phyloP scores from a whole-genome alignment of 2,329 filamentous ascomycete species.

The Pseudomassariella vexata region DNA sequence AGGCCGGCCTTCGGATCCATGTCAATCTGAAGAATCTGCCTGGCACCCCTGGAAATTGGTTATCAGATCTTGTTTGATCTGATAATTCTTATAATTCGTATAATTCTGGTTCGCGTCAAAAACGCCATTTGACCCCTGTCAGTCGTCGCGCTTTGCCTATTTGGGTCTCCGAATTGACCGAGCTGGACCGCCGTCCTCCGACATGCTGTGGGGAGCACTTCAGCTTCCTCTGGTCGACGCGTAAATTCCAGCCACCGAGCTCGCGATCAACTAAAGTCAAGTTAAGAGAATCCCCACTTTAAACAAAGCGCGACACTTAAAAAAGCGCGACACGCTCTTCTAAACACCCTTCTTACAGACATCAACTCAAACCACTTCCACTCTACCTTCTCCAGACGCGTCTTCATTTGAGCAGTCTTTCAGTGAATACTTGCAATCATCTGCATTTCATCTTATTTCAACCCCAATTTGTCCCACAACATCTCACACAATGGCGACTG shows the following conservation, averaged over 20 bases:
- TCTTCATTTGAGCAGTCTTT: slow-evolving; percentile 1
- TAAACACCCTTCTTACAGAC: slow-evolving; percentile 4
- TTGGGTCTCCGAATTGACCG: slow-evolving; percentile 2
- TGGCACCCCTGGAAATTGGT: slow-evolving; percentile 3
- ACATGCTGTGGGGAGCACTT: not conserved
- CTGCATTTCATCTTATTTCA: slow-evolving; percentile 9
- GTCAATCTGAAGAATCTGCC: not conserved
- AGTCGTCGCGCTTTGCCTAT: slow-evolving; percentile 1
- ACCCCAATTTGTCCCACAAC: slow-evolving; percentile 13
- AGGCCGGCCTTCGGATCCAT: too few relatives aligned
- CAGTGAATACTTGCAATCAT: slow-evolving; percentile 5
- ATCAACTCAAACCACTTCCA: slow-evolving; percentile 4
- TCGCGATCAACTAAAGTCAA: too few relatives aligned
- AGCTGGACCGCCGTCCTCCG: slow-evolving; percentile 1
- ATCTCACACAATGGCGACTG: slow-evolving; percentile 60
- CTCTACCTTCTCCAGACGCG: slow-evolving; percentile 1
- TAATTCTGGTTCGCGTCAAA: slow-evolving; percentile 2
- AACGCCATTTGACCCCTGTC: slow-evolving; percentile 2
- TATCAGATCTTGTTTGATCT: slow-evolving; percentile 8
- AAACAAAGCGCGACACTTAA: not conserved
- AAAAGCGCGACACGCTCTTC: slow-evolving; percentile 3
- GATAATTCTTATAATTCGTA: slow-evolving; percentile 1
- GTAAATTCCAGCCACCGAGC: too few relatives aligned
- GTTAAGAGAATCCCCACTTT: too few relatives aligned
- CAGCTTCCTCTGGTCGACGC: slow-evolving; percentile 4